These are phyloP conservation scores for Mucor saturninus DNA, from an alignment of 371 early-diverging fungal species.

Conservation along the genomic window DNA sequence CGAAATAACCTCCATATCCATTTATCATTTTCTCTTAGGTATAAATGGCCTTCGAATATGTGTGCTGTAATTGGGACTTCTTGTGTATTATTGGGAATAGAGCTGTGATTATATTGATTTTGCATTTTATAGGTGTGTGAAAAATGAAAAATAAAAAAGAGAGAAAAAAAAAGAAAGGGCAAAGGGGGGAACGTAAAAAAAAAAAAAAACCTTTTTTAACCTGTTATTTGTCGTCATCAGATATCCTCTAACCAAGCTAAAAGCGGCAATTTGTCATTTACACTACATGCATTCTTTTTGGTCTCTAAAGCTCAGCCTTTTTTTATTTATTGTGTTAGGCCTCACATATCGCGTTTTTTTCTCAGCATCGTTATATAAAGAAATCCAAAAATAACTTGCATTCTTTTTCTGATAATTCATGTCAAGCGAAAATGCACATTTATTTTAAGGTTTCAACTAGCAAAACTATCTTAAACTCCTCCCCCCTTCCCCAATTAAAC, in stretches of 20 bases:
- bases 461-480: no score
- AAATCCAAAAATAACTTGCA: no score
- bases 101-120: neutral
- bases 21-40: conserved; percentile 26
- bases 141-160: neutral
- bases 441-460: no score
- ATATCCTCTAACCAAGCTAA: neutral
- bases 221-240: conserved; percentile 3
- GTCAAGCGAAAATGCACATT: no score
- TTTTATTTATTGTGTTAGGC: no score
- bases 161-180: neutral
- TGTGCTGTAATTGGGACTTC: conserved; percentile 34
- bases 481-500: no score
- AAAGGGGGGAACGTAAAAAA: neutral
- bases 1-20: conserved; percentile 39
- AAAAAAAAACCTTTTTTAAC: conserved; percentile 1
- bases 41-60: conserved; percentile 37
- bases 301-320: neutral
- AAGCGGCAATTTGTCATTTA: neutral
- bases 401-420: no score
- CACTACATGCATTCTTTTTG: neutral
- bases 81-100: conserved; percentile 10
- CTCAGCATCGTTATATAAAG: no score
- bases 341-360: no score
- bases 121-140: neutral